Evolutionary conservation across 139 green algal genomes (phyloP).

Genomic region (Chlorella sp.): DNA sequence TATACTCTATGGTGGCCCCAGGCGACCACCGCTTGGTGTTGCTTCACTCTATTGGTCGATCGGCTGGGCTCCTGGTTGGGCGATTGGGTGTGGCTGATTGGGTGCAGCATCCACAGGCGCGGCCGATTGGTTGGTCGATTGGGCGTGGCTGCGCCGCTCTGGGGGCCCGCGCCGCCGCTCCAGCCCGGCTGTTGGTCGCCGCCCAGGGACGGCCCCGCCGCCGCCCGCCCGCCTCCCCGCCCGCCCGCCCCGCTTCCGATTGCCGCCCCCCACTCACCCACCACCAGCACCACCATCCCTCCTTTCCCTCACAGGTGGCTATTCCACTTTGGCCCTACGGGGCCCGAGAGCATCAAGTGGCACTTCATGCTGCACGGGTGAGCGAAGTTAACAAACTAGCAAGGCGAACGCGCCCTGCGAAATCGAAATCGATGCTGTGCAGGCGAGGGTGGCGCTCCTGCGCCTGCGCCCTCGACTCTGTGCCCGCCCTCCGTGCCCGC

Average conservation of each 20-base stretch:
- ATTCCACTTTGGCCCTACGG: slow-evolving; percentile 77
- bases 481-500: not conserved
- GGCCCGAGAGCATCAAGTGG: slow-evolving; percentile 64
- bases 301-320: slow-evolving; percentile 75
- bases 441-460: too few relatives aligned
- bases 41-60: not conserved
- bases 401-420: not conserved
- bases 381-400: not conserved
- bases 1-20: not conserved
- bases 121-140: not conserved
- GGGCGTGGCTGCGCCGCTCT: not conserved
- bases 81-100: not conserved
- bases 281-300: too few relatives aligned
- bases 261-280: not conserved
- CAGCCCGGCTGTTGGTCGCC: too few relatives aligned
- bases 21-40: too few relatives aligned
- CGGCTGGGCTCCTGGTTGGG: not conserved
- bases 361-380: slow-evolving; percentile 96
- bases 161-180: not conserved
- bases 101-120: not conserved
- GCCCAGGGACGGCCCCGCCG: too few relatives aligned
- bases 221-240: too few relatives aligned
- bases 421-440: not conserved
- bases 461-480: not conserved
- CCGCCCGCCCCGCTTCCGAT: not conserved